phyloP scores from a whole-genome alignment of 73 alveolate genomes.

The Tetrahymena thermophila region DNA sequence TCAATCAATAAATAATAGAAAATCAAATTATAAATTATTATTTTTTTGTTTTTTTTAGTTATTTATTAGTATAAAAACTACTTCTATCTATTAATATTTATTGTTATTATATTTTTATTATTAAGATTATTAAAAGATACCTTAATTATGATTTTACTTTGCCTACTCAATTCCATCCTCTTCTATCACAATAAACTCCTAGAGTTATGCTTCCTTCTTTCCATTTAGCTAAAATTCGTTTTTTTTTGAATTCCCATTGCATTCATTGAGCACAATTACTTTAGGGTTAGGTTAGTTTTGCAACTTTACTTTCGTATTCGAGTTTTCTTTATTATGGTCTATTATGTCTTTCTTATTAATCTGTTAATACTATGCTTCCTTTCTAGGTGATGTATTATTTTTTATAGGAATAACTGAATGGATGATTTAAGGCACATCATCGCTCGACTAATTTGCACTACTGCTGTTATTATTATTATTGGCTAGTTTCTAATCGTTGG shows the following conservation, averaged over 20 bases:
- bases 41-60: not conserved
- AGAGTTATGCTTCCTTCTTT: not conserved
- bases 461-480: not conserved
- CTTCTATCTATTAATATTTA: not conserved
- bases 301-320: not conserved
- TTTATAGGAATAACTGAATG: not conserved
- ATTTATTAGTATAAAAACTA: not conserved
- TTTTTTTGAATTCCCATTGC: not conserved
- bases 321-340: not conserved
- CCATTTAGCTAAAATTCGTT: not conserved
- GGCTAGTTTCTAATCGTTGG: not conserved
- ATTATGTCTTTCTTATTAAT: not conserved
- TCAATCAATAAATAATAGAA: not conserved
- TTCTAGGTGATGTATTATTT: not conserved
- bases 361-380: not conserved
- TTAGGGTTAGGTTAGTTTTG: not conserved
- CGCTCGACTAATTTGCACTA: not conserved
- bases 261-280: not conserved
- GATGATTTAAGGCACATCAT: not conserved
- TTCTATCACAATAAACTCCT: not conserved
- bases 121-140: not conserved
- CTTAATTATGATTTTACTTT: not conserved
- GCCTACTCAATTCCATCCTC: not conserved
- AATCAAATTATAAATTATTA: too few relatives aligned
- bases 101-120: not conserved